These are phyloP conservation scores for Hippophae gyantsensis DNA, from an alignment of 306 rosid genomes.

Conservation along the genomic window DNA sequence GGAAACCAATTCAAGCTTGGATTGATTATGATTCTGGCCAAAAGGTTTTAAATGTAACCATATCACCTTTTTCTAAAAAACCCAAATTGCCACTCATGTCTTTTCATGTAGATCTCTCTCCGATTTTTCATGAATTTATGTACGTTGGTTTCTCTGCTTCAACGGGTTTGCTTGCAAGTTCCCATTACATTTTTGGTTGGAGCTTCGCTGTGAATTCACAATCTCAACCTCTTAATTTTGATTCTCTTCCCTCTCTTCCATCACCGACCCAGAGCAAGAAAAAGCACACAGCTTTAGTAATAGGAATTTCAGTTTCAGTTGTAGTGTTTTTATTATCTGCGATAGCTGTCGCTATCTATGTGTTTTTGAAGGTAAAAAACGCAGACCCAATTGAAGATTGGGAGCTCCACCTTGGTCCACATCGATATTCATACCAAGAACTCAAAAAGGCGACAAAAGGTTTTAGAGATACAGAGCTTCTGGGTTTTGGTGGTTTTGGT, in stretches of 20 bases:
- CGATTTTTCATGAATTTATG: conserved; percentile 25
- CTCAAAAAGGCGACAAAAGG: conserved; percentile 30
- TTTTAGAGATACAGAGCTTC: conserved; percentile 23
- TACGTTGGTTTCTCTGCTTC: conserved; percentile 67
- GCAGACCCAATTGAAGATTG: conserved; percentile 28
- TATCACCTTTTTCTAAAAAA: conserved; percentile 39
- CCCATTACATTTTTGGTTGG: conserved; percentile 60
- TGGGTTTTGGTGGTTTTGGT: conserved; percentile 29
- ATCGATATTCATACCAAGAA: conserved; percentile 29
- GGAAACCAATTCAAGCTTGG: conserved; percentile 48
- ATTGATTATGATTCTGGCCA: conserved; percentile 45
- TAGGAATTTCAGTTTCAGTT: conserved; percentile 17
- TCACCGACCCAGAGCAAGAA: not conserved
- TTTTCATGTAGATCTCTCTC: conserved; percentile 35
- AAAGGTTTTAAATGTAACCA: conserved; percentile 35
- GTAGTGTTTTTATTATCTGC: conserved; percentile 1
- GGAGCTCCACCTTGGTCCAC: conserved; percentile 34
- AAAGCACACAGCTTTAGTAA: conserved; percentile 5
- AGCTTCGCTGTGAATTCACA: conserved; percentile 49
- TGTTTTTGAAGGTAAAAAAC: conserved; percentile 20
- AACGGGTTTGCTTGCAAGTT: conserved; percentile 39
- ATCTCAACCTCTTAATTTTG: conserved; percentile 28
- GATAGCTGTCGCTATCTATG: conserved; percentile 12
- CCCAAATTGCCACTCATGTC: conserved; percentile 45
- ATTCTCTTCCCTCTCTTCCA: conserved; percentile 46